Evolutionary conservation across 2,329 filamentous ascomycete species (phyloP), one percentile per base, ranked within the genome.

Genomic region (Aspergillus spinulosporus): DNA sequence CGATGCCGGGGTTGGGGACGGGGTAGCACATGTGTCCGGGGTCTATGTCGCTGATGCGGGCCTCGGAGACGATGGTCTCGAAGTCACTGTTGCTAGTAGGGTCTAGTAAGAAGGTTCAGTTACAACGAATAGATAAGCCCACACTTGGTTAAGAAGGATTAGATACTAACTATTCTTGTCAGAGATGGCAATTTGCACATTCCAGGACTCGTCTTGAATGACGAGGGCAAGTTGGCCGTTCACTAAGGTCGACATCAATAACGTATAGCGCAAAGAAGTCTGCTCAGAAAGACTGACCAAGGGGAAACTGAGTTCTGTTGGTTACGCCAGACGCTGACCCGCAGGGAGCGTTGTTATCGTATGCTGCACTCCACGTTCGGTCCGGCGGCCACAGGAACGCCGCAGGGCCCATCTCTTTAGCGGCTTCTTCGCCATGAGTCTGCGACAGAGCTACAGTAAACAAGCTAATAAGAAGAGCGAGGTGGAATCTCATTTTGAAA

Each of bases 301-400:
- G 63, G 26, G 84, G 84, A 59, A 85, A 86, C 3, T 77, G 66
- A 0, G 82, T 85, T 53, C 84, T 73, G 59, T 82, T 82, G 0
- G 69, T 70, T 2, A 77, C 72, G 1, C 74, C 72, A 12, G 75
- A 73, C 8, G 72, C 69, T 8, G 82, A 84, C 51, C 84, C 84
- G 63, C 84, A 87, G 0, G 84, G 84, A 5, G 78, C 74, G 4
- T 68, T 80, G 63, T 85, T 85, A 64, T 86, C 84, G 37, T 77
- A 70, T 9, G 75, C 74, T 31, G 78, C 80, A 49, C 74, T 74
- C 83, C 83, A 87, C 40, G 74, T 72, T 50, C 84, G 76, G 68
- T 86, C 83, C 11, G 75, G 66, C 3, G 84, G 84, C 83, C 84
- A 87, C 69, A 86, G 73, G 66, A 87, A 84, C 7, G 80, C 82